Base-by-base conservation (phyloP, 257 asterid genomes). In the Penstemon newberryi region DNA sequence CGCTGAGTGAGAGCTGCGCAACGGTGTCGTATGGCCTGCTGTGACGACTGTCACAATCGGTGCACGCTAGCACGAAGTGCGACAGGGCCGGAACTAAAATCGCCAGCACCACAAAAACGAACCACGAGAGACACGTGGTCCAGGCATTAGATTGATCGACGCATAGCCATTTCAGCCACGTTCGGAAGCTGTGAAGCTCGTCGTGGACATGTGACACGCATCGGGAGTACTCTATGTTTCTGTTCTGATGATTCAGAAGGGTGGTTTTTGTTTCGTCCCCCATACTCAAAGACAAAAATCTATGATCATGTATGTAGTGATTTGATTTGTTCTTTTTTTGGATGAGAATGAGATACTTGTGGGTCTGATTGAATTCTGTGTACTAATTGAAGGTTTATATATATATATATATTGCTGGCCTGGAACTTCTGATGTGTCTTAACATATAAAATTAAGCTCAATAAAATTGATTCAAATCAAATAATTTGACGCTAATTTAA, bases 111-210 rank as follows among this genome's bases (percentile, higher is more conserved):
- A 88, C 4, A 73, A 90, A 90, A 8, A 90, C 86, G 67, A 80
- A 42, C 96, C 97, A 93, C 42, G 97, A 93, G 44, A 93, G 83
- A 60, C 76, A 74, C 13, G 89, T 65, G n/a, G 85, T 77, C 86
- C 80, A 76, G 6, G 86, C 61, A 53, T 71, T 79, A 2, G 98
- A 90, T 59, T 93, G 98, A 54, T 93, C 98, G 56, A 90, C 98
- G 79, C 95, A 90, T 67, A 93, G 85, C 95, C 97, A 93, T 67
- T 77, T 81, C 6, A 93, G 81, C 95, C 98, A 93, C 10, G 93
- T 70, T 18, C 97, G 73, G 75, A 93, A 90, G 70, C 85, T 74
- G 56, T 77, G 81, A 58, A 93, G 80, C 71, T 93, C 98, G 64
- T 93, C 98, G 8, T 52, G 80, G 8, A 92, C 90, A 71, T 85